Percentiles rank a stretch among this genome's conserved stretches.
Conservation (phyloP, 2,329 filamentous ascomycete genomes). For the Zymoseptoria ardabiliae region DNA sequence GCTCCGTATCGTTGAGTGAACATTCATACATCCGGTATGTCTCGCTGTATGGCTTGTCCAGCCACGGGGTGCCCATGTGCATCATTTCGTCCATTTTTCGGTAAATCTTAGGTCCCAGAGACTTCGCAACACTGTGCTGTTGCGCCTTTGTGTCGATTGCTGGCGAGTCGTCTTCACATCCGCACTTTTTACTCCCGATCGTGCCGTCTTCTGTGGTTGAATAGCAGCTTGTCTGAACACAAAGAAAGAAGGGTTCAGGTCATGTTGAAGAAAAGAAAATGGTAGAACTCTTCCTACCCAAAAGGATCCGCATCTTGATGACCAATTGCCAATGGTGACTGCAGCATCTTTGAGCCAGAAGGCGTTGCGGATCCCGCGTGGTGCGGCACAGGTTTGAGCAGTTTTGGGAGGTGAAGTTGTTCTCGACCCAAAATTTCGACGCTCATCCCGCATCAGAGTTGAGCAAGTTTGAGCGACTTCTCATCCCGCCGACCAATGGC, state of each 20-base stretch:
- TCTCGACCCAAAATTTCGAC: neutral
- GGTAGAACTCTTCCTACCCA: neutral
- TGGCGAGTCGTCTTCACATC: neutral
- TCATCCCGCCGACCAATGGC: neutral
- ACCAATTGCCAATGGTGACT: neutral
- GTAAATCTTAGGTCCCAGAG: neutral
- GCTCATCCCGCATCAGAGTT: neutral
- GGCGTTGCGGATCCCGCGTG: neutral
- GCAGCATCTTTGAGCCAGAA: neutral
- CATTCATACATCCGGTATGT: conserved; percentile 29
- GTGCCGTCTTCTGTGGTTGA: neutral
- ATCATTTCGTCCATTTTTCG: conserved; percentile 8
- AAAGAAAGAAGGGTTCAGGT: neutral
- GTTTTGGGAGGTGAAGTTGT: neutral
- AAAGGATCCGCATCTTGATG: neutral
- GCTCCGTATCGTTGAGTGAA: conserved; percentile 30
- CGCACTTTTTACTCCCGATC: neutral
- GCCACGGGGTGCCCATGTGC: conserved; percentile 28
- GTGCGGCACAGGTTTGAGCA: neutral
- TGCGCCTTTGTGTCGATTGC: neutral
- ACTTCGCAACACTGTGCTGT: neutral
- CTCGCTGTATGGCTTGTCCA: conserved; percentile 37
- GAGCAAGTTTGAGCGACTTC: neutral
- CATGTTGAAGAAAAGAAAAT: neutral
- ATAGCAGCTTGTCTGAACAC: neutral